phyloP scores from a whole-genome alignment of 352 stramenopile genomes.

The Globisporangium rhizosaccharum region DNA sequence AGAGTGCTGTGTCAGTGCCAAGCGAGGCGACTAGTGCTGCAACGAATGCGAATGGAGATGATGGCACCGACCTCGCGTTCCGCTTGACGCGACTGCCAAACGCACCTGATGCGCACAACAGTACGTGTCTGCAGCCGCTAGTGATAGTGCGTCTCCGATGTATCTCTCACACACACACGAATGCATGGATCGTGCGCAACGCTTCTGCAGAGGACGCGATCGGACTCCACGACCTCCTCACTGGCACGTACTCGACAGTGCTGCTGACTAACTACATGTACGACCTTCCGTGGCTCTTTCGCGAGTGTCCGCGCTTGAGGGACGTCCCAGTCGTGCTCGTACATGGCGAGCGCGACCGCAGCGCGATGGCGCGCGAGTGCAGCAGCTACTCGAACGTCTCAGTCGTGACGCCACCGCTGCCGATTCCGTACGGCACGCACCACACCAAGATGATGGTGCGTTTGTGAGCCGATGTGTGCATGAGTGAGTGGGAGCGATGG shows the following conservation, averaged over 20 bases:
- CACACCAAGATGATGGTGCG: constrained; percentile 81
- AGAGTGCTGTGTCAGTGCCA: not conserved
- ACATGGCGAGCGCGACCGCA: constrained; percentile 60
- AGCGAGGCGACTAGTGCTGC: not conserved
- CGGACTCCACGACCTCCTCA: constrained; percentile 40
- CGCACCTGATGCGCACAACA: constrained; percentile 34
- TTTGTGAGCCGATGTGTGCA: not conserved
- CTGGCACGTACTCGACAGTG: constrained; percentile 50
- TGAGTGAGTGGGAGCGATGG: no score
- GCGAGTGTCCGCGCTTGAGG: constrained; percentile 45
- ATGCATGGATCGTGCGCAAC: not conserved
- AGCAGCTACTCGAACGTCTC: constrained; percentile 53
- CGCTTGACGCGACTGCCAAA: constrained; percentile 32
- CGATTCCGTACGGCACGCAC: constrained; percentile 82
- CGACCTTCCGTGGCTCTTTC: constrained; percentile 70
- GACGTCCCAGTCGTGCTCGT: constrained; percentile 71
- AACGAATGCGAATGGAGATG: not conserved
- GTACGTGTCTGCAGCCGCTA: constrained; percentile 16
- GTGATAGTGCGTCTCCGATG: no score
- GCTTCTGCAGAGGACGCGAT: constrained; percentile 27
- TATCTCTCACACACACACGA: no score
- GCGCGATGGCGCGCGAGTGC: constrained; percentile 53
- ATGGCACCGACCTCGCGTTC: constrained; percentile 17
- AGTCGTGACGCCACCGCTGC: constrained; percentile 54
- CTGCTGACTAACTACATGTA: constrained; percentile 85